Conservation (phyloP, 2,329 filamentous ascomycete genomes). For the Aspergillus costaricaensis region DNA sequence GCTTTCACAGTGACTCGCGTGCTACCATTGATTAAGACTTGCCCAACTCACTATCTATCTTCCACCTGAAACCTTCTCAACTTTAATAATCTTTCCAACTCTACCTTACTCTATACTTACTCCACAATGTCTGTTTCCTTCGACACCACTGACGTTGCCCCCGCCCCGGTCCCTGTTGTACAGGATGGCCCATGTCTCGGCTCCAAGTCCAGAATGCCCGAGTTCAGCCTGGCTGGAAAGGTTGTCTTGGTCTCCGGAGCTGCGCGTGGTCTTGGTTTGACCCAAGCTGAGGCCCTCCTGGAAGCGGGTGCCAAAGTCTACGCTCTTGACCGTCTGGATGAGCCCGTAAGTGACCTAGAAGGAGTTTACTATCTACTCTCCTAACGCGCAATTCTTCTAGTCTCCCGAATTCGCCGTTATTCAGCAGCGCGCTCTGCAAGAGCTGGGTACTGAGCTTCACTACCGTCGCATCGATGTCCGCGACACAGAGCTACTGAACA, state of each 20-base stretch:
- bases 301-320: constrained; percentile 70
- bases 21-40: neutral
- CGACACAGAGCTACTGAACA: constrained; percentile 67
- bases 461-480: constrained; percentile 83
- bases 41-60: neutral
- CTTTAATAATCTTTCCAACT: neutral
- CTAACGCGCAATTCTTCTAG: constrained; percentile 17
- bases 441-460: constrained; percentile 67
- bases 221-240: constrained; percentile 74
- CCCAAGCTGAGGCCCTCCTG: constrained; percentile 70
- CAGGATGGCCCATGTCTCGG: constrained; percentile 35
- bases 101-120: neutral
- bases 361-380: neutral
- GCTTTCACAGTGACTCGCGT: neutral
- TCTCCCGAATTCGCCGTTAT: constrained; percentile 65
- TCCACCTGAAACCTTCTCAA: neutral
- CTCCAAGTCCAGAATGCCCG: constrained; percentile 56
- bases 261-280: constrained; percentile 71
- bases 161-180: constrained; percentile 26
- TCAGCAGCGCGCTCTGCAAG: constrained; percentile 62
- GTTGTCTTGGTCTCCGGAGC: constrained; percentile 72
- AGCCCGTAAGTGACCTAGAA: constrained; percentile 33
- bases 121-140: constrained; percentile 38
- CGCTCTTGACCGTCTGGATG: constrained; percentile 46
- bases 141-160: constrained; percentile 30